Base-by-base conservation (phyloP, 371 early-diverging fungal genomes). In the Apophysomyces trapeziformis region DNA sequence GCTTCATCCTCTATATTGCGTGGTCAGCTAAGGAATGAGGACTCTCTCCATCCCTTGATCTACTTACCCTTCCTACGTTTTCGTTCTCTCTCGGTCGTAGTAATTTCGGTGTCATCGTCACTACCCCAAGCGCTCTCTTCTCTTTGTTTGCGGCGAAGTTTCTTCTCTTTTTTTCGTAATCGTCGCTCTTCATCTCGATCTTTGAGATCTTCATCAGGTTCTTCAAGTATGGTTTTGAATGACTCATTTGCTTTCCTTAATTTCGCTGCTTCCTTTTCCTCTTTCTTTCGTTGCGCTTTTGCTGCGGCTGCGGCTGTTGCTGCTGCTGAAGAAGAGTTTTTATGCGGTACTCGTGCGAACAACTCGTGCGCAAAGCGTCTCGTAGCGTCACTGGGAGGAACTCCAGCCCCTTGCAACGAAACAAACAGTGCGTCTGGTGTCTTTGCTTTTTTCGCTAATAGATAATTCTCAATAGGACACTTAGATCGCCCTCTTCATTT, bases 281-380 rank as follows among this genome's bases (percentile, higher is more conserved):
- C 84, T 62, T 82, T 77, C 72, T 83, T 87, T 18, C 75, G 71
- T 44, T 79, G 72, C 46, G 71, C 70, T 50, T 82, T 78, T 26
- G 76, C 76, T 39, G 74, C 80, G 13, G 75, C 44, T 41, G 74
- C 73, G 5, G 73, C 61, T 8, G 74, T 61, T 7, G 72, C 64
- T 12, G 71, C 64, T 44, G 75, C 67, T n/a, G 72, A 68, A 38
- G 62, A 58, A 0, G 74, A 16, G 36, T 68, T 67, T 57, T 75
- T 69, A 7, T 85, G 83, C 35, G 93, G 90, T 1, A 86, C 85
- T 16, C 89, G 77, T 21, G 59, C 58, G 67, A 70, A 93, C 12
- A 95, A 76, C 13, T 91, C 90, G 7, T 71, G 63, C 1, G 85
- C 93, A 75, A 94, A 93, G 8, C 75, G 74, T 43, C 75, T 76